phyloP scores from a whole-genome alignment of 1,284 basidiomycete species.

The Meripilus lineatus region DNA sequence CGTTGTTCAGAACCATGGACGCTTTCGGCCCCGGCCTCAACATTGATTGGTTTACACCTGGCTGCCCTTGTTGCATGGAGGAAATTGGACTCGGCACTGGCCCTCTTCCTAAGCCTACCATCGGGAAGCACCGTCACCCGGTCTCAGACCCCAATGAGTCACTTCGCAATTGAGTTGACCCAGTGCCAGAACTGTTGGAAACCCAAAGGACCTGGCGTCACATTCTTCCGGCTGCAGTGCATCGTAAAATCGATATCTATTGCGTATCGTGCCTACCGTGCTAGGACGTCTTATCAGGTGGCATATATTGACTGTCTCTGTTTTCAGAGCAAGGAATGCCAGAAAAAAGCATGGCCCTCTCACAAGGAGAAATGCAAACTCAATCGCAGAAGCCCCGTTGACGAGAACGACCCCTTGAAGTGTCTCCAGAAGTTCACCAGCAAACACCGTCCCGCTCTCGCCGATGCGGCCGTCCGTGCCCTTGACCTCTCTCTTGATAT shows the following conservation, averaged over 20 bases:
- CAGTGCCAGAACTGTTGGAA: no score
- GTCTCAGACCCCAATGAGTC: background rate
- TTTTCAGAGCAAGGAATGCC: constrained; percentile 4
- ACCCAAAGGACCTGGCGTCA: no score
- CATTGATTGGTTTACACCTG: background rate
- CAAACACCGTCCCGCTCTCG: constrained; percentile 19
- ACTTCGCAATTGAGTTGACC: background rate
- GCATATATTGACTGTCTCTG: no score
- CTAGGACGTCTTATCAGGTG: no score
- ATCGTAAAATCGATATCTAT: no score
- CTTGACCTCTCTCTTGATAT: constrained; percentile 14
- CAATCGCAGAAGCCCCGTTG: constrained; percentile 13
- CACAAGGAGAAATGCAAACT: constrained; percentile 7
- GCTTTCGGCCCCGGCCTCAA: background rate
- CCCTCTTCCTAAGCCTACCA: background rate
- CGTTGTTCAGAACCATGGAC: no score
- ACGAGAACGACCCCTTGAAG: constrained; percentile 8
- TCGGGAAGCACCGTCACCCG: background rate
- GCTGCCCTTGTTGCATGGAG: background rate
- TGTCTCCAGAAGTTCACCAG: constrained; percentile 18
- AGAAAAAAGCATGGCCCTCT: constrained; percentile 4
- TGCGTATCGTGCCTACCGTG: no score
- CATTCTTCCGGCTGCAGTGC: no score
- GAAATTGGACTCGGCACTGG: background rate
- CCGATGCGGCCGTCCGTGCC: constrained; percentile 15